phyloP scores from a whole-genome alignment of 163 green algal genomes.

The Scenedesmus sp. region DNA sequence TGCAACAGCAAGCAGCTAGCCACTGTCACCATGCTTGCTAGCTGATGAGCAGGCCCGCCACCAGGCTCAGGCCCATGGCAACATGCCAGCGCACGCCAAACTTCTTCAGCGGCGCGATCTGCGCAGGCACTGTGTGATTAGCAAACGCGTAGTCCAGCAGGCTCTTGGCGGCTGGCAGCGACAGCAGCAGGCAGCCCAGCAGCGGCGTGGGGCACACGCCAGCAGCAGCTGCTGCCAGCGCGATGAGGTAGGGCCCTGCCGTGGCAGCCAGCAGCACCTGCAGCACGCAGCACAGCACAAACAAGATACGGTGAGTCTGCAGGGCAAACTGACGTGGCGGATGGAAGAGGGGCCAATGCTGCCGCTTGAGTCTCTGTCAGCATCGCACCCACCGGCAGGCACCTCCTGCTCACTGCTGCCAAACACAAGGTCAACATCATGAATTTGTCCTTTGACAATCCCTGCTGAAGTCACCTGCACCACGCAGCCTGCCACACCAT shows the following conservation, averaged over 20 bases:
- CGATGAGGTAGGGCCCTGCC: conserved; percentile 43
- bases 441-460: no score
- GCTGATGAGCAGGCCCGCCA: conserved; percentile 50
- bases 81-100: conserved; percentile 81
- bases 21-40: neutral
- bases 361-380: no score
- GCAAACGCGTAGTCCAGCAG: conserved; percentile 68
- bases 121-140: conserved; percentile 62
- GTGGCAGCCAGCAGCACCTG: conserved; percentile 42
- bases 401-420: no score
- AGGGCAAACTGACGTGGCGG: no score
- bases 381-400: no score
- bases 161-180: conserved; percentile 53
- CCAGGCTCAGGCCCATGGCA: conserved; percentile 54
- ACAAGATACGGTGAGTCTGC: no score
- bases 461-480: no score
- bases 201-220: conserved; percentile 50
- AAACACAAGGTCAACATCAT: no score
- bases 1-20: no score
- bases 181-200: conserved; percentile 41
- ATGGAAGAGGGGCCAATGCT: no score
- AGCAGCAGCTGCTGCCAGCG: conserved; percentile 26
- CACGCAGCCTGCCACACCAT: no score
- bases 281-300: neutral
- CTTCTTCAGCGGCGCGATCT: conserved; percentile 75